Base-by-base conservation (phyloP, 352 stramenopile genomes). In the Phytophthora foliorum region DNA sequence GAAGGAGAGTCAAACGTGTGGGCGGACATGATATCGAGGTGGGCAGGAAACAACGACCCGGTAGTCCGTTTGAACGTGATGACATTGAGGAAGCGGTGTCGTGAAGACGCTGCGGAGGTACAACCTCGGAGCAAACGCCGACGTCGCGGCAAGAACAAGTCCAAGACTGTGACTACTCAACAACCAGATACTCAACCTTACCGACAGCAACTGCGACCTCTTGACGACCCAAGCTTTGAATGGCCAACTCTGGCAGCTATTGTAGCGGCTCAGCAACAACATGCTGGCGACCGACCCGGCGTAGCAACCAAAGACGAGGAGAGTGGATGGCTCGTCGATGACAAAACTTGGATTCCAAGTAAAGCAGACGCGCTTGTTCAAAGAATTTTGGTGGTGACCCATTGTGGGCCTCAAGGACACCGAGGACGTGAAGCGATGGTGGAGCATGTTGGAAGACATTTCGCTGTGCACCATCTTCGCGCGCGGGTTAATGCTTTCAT, bases 401-500 rank as follows among this genome's bases (percentile, higher is more conserved):
- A 66, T 22, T 66, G 48, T 38, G 58, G 38, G 16, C 13, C 46
- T 10, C 58, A 66, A 21, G 58, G 25, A 45, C 58, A 66, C 16
- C 46, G 58, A 48, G 36, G 39, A 9, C 39, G 39, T 22, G 39
- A 45, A 45, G 39, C 39, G 3, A 25, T 45, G 39, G n/a, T 45
- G 10, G 39, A 21, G n/a, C 6, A 16, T 22, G 16, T 45, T 45
- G 6, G 39, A 13, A 13, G 39, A 11, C 16, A 13, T 4, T 45
- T 22, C 8, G 39, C 10, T 19, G 39, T 45, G 17, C 39, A 45
- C 16, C 39, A 45, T 22, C 39, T 45, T 22, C 39, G 21, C 34
- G 53, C 53, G 13, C 53, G 63, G n/a, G 54, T 70, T 32, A 34
- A 65, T 0, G 17, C 0, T 10, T 58, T 70, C 36, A 13, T 70